phyloP scores from a whole-genome alignment of 257 asterid genomes.

The Coffea eugenioides region DNA sequence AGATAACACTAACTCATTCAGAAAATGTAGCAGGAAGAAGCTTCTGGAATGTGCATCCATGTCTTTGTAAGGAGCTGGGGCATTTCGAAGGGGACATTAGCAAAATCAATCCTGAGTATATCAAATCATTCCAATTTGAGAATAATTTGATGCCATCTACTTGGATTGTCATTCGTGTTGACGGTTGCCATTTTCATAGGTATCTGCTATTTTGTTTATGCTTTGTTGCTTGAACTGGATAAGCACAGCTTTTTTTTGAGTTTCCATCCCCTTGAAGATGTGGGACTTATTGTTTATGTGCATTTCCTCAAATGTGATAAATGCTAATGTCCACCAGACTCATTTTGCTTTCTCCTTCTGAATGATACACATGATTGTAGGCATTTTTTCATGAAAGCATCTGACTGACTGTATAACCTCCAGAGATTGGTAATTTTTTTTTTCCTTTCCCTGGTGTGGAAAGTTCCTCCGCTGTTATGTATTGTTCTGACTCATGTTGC shows the following conservation, averaged over 20 bases:
- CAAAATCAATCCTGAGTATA: constrained; percentile 52
- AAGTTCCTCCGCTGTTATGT: neutral
- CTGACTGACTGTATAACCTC: neutral
- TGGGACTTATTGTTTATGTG: neutral
- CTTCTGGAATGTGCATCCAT: constrained; percentile 59
- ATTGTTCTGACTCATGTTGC: neutral
- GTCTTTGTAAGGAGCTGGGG: constrained; percentile 62
- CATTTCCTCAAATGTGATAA: neutral
- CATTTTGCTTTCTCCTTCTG: neutral
- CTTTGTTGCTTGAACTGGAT: constrained; percentile 5
- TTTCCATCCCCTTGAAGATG: neutral
- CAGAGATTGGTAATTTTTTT: neutral
- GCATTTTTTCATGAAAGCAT: neutral
- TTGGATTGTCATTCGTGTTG: constrained; percentile 79
- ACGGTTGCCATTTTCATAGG: constrained; percentile 97
- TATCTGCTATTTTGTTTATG: constrained; percentile 23
- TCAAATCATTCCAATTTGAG: constrained; percentile 64
- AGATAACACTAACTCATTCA: constrained; percentile 43
- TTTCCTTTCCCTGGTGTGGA: neutral
- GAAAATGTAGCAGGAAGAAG: constrained; percentile 67
- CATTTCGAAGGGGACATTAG: constrained; percentile 44
- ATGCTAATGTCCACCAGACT: too few species aligned
- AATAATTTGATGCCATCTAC: constrained; percentile 57
- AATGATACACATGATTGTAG: neutral
- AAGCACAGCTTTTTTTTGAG: neutral